Evolutionary conservation across 1,284 basidiomycete species (phyloP), one percentile per base, ranked within the genome.

Genomic region (Irpex sp.): DNA sequence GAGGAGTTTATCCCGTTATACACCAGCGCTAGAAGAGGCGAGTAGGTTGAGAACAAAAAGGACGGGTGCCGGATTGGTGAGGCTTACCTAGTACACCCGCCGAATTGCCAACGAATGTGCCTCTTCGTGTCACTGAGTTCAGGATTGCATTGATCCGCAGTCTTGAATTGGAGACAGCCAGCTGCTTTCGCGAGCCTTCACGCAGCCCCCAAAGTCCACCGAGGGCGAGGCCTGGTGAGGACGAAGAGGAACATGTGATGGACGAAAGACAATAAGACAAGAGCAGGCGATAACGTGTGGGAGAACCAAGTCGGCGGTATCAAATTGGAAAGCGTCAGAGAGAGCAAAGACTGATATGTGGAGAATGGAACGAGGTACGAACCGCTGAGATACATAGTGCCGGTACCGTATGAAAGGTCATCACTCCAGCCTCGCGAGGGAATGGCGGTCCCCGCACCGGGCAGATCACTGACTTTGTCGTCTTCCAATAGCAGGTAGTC

Each of bases 351-450:
- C 21, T 63, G 62, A 65, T 52, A 59, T 49, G 56, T 63, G 63
- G 62, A 57, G 67, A 62, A 68, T 26, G 57, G 69, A 68, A 70
- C 69, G 79, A 71, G 64, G 67, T 58, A 88, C 94, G 75, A 76
- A 96, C 97, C 97, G 74, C 93, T 86, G 62, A 99, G 89, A 87
- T 99, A 99, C 80, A 96, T 98, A 68, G 96, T 97, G 63, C 97
- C 97, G 71, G 97, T 98, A 70, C 97, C 97, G 79, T 99, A 98
- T 86, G 96, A 98, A 65, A 99, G 82, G 79, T 99, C 97, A 82
- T 99, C 97, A 78, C 94, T 94, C 96, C 96, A 99, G 64, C 97
- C 97, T 77, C 97, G 85, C 75, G 92, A 93, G 71, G 95, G 94
- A 69, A 97, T 85, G 66, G 94, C 92, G 66, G 93, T 92, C 72